phyloP scores from a whole-genome alignment of 129 eudicot genomes.

The Tagetes patula region DNA sequence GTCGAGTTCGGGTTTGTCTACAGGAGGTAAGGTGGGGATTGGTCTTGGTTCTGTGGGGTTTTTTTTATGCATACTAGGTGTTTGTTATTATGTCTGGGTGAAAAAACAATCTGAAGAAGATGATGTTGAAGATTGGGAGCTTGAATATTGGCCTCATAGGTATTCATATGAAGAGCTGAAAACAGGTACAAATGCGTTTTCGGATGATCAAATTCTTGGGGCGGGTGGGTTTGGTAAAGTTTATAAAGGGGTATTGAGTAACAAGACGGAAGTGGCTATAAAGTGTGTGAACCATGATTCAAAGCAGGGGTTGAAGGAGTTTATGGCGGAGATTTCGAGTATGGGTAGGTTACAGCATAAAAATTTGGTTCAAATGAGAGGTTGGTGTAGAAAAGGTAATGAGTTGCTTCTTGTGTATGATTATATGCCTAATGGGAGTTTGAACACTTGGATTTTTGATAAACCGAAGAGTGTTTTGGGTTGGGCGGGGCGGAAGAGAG shows the following conservation, averaged over 20 bases:
- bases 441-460: conserved; percentile 71
- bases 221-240: conserved; percentile 84
- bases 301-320: conserved; percentile 67
- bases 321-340: conserved; percentile 89
- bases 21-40: conserved; percentile 50
- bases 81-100: conserved; percentile 51
- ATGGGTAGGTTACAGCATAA: conserved; percentile 81
- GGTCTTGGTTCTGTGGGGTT: conserved; percentile 37
- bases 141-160: conserved; percentile 84
- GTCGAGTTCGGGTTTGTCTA: conserved; percentile 33
- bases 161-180: conserved; percentile 60
- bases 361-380: conserved; percentile 73
- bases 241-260: conserved; percentile 49
- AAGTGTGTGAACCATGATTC: conserved; percentile 82
- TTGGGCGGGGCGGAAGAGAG: conserved; percentile 59
- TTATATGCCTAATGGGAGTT: conserved; percentile 84
- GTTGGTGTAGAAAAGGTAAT: conserved; percentile 74
- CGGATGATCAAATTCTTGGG: conserved; percentile 46
- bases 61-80: conserved; percentile 20
- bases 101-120: conserved; percentile 32
- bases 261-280: conserved; percentile 59
- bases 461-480: conserved; percentile 48
- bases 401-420: conserved; percentile 73
- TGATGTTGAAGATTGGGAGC: conserved; percentile 79
- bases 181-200: conserved; percentile 53